These are phyloP conservation scores for Euphrasia confusa DNA, from an alignment of 257 asterid genomes.

Conservation along the genomic window DNA sequence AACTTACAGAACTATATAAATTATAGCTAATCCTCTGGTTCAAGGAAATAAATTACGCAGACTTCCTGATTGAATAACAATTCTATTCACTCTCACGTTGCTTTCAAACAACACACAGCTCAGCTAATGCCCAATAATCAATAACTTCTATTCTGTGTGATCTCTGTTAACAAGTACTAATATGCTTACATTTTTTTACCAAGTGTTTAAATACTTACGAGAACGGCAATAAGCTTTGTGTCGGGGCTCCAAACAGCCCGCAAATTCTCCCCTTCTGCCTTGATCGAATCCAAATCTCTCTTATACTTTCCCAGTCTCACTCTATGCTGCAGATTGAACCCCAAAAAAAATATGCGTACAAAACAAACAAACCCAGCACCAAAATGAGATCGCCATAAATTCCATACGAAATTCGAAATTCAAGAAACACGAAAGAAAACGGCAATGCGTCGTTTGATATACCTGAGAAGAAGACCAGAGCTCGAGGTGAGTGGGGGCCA, in stretches of 20 bases:
- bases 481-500: slow-evolving; percentile 81
- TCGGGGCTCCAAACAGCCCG: slow-evolving; percentile 95
- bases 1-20: neutral
- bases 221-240: slow-evolving; percentile 75
- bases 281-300: slow-evolving; percentile 66
- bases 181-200: slow-evolving; percentile 8
- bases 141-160: neutral
- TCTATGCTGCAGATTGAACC: slow-evolving; percentile 67
- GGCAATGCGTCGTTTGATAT: neutral
- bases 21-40: slow-evolving; percentile 1
- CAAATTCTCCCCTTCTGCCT: slow-evolving; percentile 80
- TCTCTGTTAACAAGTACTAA: neutral
- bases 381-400: slow-evolving; percentile 10
- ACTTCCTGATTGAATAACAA: neutral
- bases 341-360: neutral
- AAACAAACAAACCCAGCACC: slow-evolving; percentile 2
- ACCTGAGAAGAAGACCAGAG: slow-evolving; percentile 98
- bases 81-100: neutral
- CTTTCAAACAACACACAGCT: slow-evolving; percentile 8
- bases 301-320: slow-evolving; percentile 89
- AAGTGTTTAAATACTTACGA: slow-evolving; percentile 56
- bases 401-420: slow-evolving; percentile 19
- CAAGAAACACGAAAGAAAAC: neutral
- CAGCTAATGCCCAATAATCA: neutral
- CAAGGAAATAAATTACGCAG: neutral